Conservation (phyloP, 164 flowering plant genomes). For the Nymphaea colorata region DNA sequence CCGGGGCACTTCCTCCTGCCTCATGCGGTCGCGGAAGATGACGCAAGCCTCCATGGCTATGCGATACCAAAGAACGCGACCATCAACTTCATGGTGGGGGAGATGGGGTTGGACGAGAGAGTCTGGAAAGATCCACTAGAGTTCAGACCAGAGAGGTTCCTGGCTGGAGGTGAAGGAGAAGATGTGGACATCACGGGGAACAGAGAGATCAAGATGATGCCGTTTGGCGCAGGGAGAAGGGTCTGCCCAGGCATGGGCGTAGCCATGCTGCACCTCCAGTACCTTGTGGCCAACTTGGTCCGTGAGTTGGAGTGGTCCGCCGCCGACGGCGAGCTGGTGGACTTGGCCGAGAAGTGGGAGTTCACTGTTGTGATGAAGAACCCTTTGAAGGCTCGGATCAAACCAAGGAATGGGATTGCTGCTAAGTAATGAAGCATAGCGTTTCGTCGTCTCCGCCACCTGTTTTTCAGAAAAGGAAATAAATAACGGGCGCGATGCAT, state of each 20-base stretch:
- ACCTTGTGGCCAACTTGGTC: conserved; percentile 1
- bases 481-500: no score
- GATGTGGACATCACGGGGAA: conserved; percentile 3
- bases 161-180: background rate
- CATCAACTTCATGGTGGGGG: conserved; percentile 13
- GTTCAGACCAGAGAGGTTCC: conserved; percentile 10
- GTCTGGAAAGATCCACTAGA: conserved; percentile 13
- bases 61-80: conserved; percentile 6
- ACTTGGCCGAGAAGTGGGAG: conserved; percentile 1
- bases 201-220: conserved; percentile 6
- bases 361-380: conserved; percentile 3
- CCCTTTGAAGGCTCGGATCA: conserved; percentile 1
- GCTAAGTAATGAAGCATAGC: no score
- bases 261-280: conserved; percentile 3
- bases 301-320: conserved; percentile 2
- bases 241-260: conserved; percentile 2
- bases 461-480: no score
- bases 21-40: conserved; percentile 18
- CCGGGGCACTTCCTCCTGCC: conserved; percentile 7
- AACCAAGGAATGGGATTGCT: background rate
- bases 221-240: conserved; percentile 7
- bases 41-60: conserved; percentile 1
- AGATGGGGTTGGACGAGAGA: conserved; percentile 8
- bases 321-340: conserved; percentile 1
- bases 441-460: no score